Conservation (phyloP, 2,329 filamentous ascomycete species). For the Colletotrichum orbiculare region DNA sequence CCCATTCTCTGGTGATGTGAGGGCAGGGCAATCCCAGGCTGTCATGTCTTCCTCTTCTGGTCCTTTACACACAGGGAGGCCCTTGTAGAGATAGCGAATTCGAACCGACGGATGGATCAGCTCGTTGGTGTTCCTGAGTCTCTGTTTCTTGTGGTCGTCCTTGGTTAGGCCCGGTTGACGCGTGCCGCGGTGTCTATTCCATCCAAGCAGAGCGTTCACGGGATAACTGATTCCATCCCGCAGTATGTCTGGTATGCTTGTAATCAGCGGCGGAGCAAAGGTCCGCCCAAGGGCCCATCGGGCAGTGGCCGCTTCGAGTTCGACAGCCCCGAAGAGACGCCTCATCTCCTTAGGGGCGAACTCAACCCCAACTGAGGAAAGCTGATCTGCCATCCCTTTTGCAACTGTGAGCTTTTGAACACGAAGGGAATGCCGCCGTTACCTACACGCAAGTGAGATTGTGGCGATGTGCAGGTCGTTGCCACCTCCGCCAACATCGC, state of each 20-base stretch:
- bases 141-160: slow-evolving; percentile 23
- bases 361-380: slow-evolving; percentile 40
- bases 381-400: slow-evolving; percentile 41
- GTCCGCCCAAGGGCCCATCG: slow-evolving; percentile 39
- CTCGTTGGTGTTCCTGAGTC: slow-evolving; percentile 39
- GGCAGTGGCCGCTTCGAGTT: slow-evolving; percentile 14
- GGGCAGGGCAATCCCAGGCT: slow-evolving; percentile 20
- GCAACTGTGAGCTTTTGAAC: background rate
- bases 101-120: slow-evolving; percentile 46
- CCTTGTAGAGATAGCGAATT: slow-evolving; percentile 44
- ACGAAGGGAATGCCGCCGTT: too few species aligned
- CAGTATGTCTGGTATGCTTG: slow-evolving; percentile 20
- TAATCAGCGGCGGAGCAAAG: slow-evolving; percentile 30
- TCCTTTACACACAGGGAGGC: slow-evolving; percentile 43
- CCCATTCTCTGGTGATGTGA: too few species aligned
- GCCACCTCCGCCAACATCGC: slow-evolving; percentile 70
- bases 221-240: slow-evolving; percentile 12
- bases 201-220: background rate
- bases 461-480: slow-evolving; percentile 39
- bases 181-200: slow-evolving; percentile 8
- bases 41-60: slow-evolving; percentile 39
- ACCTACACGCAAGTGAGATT: slow-evolving; percentile 40
- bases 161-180: slow-evolving; percentile 42
- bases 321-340: slow-evolving; percentile 36
- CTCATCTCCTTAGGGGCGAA: slow-evolving; percentile 39